phyloP scores from a whole-genome alignment of 1,284 basidiomycete genomes.

The Bondarzewia mesenterica region DNA sequence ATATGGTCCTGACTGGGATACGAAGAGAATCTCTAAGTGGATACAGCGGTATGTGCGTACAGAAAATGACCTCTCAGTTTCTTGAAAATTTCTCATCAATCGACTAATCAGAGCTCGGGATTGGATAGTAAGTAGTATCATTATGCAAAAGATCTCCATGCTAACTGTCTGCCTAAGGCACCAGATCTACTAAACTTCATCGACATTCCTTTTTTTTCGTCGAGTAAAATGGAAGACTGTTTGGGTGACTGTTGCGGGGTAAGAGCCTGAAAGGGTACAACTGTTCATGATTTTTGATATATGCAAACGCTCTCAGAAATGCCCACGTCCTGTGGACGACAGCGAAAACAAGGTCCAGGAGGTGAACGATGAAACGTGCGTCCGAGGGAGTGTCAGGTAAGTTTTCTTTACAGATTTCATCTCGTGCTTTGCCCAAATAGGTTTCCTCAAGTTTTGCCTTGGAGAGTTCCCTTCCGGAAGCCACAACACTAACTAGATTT shows the following conservation, averaged over 20 bases:
- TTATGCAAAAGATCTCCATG: slow-evolving; percentile 38
- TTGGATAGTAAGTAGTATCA: not conserved
- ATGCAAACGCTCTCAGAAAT: slow-evolving; percentile 29
- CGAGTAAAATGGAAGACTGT: slow-evolving; percentile 45
- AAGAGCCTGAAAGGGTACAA: not conserved
- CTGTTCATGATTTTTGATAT: not conserved
- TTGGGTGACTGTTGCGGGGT: slow-evolving; percentile 55
- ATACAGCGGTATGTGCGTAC: not conserved
- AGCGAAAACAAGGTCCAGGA: slow-evolving; percentile 27
- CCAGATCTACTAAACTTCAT: slow-evolving; percentile 49
- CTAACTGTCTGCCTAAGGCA: slow-evolving; percentile 52
- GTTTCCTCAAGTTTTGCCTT: no score
- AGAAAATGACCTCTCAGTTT: not conserved
- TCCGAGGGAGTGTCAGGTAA: slow-evolving; percentile 44
- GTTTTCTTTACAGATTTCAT: slow-evolving; percentile 10
- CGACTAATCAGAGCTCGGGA: not conserved
- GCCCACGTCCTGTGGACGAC: slow-evolving; percentile 40
- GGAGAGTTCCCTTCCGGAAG: no score
- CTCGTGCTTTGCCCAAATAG: not conserved
- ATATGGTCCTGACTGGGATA: slow-evolving; percentile 56
- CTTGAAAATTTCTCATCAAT: not conserved
- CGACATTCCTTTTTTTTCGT: slow-evolving; percentile 58
- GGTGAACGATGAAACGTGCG: slow-evolving; percentile 39
- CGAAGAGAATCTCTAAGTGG: slow-evolving; percentile 43
- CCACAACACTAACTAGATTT: no score